A percentile compares a stretch with the other conserved stretches of the same genome.
Evolutionary conservation across 2,329 filamentous ascomycete species (phyloP).

Genomic region (Beauveria australis): DNA sequence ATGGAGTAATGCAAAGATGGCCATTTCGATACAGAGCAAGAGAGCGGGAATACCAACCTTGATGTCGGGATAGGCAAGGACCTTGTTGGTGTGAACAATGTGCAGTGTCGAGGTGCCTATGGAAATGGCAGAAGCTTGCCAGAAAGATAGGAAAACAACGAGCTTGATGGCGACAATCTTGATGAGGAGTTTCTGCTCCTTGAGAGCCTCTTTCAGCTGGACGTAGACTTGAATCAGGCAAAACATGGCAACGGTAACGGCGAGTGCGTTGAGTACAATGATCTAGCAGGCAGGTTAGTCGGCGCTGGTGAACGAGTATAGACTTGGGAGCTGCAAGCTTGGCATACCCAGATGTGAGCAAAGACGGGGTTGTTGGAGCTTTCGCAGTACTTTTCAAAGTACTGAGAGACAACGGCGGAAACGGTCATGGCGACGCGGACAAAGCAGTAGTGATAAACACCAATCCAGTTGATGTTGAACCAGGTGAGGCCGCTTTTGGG

Average conservation of each 20-base stretch:
- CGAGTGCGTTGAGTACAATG: conserved; percentile 59
- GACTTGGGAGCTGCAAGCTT: not conserved
- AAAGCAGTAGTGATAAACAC: conserved; percentile 80
- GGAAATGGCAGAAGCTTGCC: conserved; percentile 57
- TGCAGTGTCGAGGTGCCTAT: conserved; percentile 49
- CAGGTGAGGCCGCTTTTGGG: conserved; percentile 76
- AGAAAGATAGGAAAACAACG: conserved; percentile 86
- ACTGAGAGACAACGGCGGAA: conserved; percentile 65
- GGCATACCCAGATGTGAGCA: conserved; percentile 71
- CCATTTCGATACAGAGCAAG: conserved; percentile 78
- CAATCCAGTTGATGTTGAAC: conserved; percentile 83
- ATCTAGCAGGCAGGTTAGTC: conserved; percentile 33
- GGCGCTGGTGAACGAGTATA: not conserved
- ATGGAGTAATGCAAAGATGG: conserved; percentile 68
- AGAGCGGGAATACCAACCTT: conserved; percentile 73
- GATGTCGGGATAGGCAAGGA: conserved; percentile 64
- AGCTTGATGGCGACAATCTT: conserved; percentile 85
- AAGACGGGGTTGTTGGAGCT: conserved; percentile 70
- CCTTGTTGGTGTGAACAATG: conserved; percentile 50
- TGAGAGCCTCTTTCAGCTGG: conserved; percentile 62
- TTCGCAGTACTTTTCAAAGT: conserved; percentile 65
- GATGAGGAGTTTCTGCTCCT: conserved; percentile 62
- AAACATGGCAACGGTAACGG: conserved; percentile 80
- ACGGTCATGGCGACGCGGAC: conserved; percentile 73
- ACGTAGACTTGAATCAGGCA: conserved; percentile 82